These are phyloP conservation scores for Xylaria sp. DNA, from an alignment of 2,329 filamentous ascomycete species.

Conservation along the genomic window DNA sequence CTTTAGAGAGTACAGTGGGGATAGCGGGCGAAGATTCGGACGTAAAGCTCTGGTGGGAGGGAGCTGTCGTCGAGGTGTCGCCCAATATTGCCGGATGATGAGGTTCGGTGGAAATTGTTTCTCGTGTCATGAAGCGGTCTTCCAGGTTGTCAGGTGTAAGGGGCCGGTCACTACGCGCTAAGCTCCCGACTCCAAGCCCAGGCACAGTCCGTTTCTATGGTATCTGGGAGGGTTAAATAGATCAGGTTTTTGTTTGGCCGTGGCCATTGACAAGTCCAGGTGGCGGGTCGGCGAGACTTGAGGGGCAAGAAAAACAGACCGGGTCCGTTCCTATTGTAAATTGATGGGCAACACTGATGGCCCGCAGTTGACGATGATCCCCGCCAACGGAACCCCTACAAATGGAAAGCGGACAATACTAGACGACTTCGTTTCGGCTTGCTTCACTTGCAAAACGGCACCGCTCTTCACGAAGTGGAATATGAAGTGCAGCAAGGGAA, in stretches of 20 bases:
- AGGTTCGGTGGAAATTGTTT: constrained; percentile 35
- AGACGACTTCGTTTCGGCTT: not conserved
- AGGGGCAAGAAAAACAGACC: constrained; percentile 18
- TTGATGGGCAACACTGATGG: not conserved
- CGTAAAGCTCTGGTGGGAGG: constrained; percentile 30
- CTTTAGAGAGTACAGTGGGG: constrained; percentile 30
- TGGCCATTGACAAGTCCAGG: constrained; percentile 39
- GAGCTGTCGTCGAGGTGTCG: constrained; percentile 34
- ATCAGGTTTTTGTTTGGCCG: constrained; percentile 33
- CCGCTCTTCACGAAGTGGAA: not conserved
- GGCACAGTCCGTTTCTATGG: constrained; percentile 32
- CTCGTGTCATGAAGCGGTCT: constrained; percentile 42
- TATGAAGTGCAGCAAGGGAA: not conserved
- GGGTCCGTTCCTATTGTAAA: constrained; percentile 4
- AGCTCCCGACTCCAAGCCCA: constrained; percentile 32
- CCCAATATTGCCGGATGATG: constrained; percentile 33
- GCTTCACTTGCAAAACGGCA: constrained; percentile 1
- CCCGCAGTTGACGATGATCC: constrained; percentile 9
- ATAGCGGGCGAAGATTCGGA: constrained; percentile 32
- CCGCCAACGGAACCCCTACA: constrained; percentile 13
- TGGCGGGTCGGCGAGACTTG: constrained; percentile 19
- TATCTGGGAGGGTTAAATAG: constrained; percentile 33
- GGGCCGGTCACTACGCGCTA: constrained; percentile 30
- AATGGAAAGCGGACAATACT: not conserved
- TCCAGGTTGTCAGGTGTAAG: constrained; percentile 16